Conservation (phyloP, 2,329 filamentous ascomycete species). For the Neopestalotiopsis sp. region DNA sequence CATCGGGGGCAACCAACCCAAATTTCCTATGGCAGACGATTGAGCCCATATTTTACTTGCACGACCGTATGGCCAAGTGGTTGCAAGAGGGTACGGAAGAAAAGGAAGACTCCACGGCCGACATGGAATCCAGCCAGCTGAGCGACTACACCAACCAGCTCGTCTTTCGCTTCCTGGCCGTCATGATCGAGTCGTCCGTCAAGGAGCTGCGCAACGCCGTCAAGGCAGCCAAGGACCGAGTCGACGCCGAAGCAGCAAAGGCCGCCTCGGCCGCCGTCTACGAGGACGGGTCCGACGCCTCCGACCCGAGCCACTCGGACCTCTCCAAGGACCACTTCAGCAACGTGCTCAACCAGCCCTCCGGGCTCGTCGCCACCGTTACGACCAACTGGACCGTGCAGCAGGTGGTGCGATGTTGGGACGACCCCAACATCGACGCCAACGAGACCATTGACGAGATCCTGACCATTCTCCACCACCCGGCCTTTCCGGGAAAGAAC, state of each 20-base stretch:
- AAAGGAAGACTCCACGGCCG: conserved; percentile 25
- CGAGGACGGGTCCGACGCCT: conserved; percentile 41
- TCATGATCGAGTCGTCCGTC: conserved; percentile 36
- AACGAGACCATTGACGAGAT: conserved; percentile 68
- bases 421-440: conserved; percentile 66
- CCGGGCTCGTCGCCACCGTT: conserved; percentile 57
- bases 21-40: conserved; percentile 35
- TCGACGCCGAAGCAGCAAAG: conserved; percentile 35
- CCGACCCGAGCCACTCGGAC: conserved; percentile 62
- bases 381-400: conserved; percentile 72
- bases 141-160: conserved; percentile 36
- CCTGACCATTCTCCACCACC: conserved; percentile 70
- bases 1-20: conserved; percentile 24
- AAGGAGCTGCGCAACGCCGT: conserved; percentile 36
- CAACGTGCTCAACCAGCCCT: conserved; percentile 61
- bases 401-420: conserved; percentile 72
- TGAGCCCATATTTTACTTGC: conserved; percentile 35
- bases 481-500: conserved; percentile 50
- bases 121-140: conserved; percentile 31
- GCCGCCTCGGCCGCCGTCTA: conserved; percentile 32
- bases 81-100: conserved; percentile 33
- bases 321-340: conserved; percentile 65
- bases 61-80: conserved; percentile 35
- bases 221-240: conserved; percentile 34
- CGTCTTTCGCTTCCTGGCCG: conserved; percentile 33